A percentile compares a stretch with the other conserved stretches of the same genome.
phyloP scores from a whole-genome alignment of 768 basidiomycete species.

The Xerocomellus dryophilus region DNA sequence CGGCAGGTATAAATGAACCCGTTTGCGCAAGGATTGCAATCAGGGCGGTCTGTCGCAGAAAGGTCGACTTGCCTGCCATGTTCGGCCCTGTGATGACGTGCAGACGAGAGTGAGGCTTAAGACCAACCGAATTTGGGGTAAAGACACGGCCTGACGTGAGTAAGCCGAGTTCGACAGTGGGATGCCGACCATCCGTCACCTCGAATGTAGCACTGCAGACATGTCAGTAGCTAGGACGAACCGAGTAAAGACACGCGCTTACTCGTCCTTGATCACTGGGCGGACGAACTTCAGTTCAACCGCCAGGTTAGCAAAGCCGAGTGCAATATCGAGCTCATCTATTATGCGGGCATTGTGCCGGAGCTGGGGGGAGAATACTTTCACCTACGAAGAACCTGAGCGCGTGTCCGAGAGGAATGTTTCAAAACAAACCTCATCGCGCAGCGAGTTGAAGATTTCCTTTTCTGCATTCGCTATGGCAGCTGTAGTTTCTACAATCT shows the following conservation, averaged over 20 bases:
- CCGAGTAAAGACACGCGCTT: conserved; percentile 21
- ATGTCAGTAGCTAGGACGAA: conserved; percentile 1
- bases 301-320: conserved; percentile 81
- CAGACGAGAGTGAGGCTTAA: conserved; percentile 59
- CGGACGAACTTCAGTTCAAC: conserved; percentile 71
- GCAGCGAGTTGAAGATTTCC: conserved; percentile 66
- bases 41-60: conserved; percentile 87
- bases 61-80: conserved; percentile 93
- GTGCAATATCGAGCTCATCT: conserved; percentile 83
- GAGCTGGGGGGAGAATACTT: conserved; percentile 50
- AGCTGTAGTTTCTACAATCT: conserved; percentile 55
- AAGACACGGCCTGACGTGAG: conserved; percentile 71
- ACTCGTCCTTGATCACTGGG: conserved; percentile 72
- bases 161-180: conserved; percentile 88
- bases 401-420: neutral
- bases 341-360: conserved; percentile 72
- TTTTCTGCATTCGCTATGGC: conserved; percentile 61
- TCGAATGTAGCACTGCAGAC: conserved; percentile 50
- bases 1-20: conserved; percentile 92
- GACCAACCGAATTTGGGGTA: conserved; percentile 74
- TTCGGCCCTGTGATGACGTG: conserved; percentile 94
- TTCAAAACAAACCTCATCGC: conserved; percentile 51
- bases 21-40: conserved; percentile 88
- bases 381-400: conserved; percentile 49
- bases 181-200: conserved; percentile 83